A percentile compares a stretch with the other conserved stretches of the same genome.
Conservation (phyloP, 345 rosid genomes). For the Dipteronia dyeriana region DNA sequence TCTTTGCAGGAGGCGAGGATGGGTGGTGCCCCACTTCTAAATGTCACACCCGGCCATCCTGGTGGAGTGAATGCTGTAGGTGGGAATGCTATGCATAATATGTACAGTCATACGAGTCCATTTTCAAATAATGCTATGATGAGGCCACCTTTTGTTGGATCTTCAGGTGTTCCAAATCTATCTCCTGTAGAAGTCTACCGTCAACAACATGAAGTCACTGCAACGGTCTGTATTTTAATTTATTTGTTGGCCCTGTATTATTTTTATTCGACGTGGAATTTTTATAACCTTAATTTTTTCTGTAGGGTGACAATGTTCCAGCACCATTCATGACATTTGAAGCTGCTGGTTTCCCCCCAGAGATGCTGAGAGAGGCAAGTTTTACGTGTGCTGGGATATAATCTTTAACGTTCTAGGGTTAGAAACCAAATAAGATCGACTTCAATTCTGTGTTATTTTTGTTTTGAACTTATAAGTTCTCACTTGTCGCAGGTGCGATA, state of each 20-base stretch:
- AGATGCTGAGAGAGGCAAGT: slow-evolving; percentile 87
- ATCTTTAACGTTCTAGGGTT: slow-evolving; percentile 26
- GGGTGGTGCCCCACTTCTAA: slow-evolving; percentile 48
- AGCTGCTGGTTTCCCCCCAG: slow-evolving; percentile 85
- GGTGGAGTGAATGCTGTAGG: slow-evolving; percentile 48
- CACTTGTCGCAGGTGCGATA: slow-evolving; percentile 96
- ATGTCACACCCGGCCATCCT: slow-evolving; percentile 43
- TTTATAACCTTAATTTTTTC: slow-evolving; percentile 19
- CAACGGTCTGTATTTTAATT: slow-evolving; percentile 55
- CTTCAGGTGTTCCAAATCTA: slow-evolving; percentile 45
- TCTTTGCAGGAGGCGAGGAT: slow-evolving; percentile 57
- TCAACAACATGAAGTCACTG: slow-evolving; percentile 86
- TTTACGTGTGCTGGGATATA: slow-evolving; percentile 20
- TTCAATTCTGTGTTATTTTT: slow-evolving; percentile 26
- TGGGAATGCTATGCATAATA: slow-evolving; percentile 51
- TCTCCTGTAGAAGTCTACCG: slow-evolving; percentile 75
- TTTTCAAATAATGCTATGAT: slow-evolving; percentile 47
- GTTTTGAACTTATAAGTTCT: slow-evolving; percentile 57
- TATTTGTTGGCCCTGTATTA: slow-evolving; percentile 1
- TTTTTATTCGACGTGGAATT: slow-evolving; percentile 11
- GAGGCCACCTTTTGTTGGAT: slow-evolving; percentile 52
- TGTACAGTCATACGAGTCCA: slow-evolving; percentile 49
- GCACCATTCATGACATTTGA: slow-evolving; percentile 95
- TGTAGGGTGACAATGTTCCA: slow-evolving; percentile 90
- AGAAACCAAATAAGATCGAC: slow-evolving; percentile 25